Evolutionary conservation across 176 grass and related monocot species (phyloP).

Genomic region (Carex pumila): DNA sequence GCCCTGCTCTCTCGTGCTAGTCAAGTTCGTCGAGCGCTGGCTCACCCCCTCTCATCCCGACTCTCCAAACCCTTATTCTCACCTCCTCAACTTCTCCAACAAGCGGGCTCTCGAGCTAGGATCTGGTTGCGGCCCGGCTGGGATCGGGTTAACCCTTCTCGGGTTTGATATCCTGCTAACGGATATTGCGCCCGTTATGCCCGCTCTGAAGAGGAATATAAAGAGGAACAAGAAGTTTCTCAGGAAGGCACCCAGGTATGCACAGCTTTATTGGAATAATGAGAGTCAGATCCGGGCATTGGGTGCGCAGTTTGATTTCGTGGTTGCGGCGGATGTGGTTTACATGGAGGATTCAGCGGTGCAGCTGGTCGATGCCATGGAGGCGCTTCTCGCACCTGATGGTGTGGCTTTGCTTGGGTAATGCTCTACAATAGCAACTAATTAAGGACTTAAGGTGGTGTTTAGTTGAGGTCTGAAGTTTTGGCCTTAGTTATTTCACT

Average conservation of each 20-base stretch:
- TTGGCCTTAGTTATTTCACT: no score
- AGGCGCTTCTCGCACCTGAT: slow-evolving; percentile 53
- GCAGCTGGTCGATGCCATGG: slow-evolving; percentile 74
- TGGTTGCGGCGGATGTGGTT: slow-evolving; percentile 79
- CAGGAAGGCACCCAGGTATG: slow-evolving; percentile 47
- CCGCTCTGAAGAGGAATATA: slow-evolving; percentile 75
- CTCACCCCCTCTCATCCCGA: slow-evolving; percentile 3
- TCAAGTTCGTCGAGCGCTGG: slow-evolving; percentile 89
- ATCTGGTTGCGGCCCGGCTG: slow-evolving; percentile 71
- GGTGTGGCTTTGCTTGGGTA: slow-evolving; percentile 59
- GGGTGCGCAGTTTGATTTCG: slow-evolving; percentile 55
- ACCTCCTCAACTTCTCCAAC: slow-evolving; percentile 62
- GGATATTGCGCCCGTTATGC: slow-evolving; percentile 80
- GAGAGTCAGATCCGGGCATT: slow-evolving; percentile 45
- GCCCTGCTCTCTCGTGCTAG: slow-evolving; percentile 89
- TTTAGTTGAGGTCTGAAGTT: no score
- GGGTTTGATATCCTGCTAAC: slow-evolving; percentile 80
- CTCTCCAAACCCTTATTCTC: slow-evolving; percentile 52
- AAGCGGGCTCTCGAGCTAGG: slow-evolving; percentile 74
- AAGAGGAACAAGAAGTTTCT: slow-evolving; percentile 61
- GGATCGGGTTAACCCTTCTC: slow-evolving; percentile 62
- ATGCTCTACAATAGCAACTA: neutral
- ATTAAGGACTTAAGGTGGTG: no score
- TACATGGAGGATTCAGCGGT: slow-evolving; percentile 80
- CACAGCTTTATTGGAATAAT: slow-evolving; percentile 84